These are phyloP conservation scores for Plasmodium billcollinsi DNA, from an alignment of 169 alveolate genomes.

Conservation along the genomic window DNA sequence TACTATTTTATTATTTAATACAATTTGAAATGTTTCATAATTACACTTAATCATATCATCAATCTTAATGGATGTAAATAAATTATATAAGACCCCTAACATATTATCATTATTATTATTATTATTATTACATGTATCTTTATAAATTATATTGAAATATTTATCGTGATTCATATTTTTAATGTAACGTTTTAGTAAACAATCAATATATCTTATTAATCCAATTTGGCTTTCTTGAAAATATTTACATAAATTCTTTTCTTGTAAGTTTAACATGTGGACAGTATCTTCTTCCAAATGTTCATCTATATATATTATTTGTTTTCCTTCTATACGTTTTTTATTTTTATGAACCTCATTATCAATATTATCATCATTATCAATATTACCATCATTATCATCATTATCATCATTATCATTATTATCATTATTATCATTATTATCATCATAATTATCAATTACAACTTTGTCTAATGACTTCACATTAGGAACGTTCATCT, in stretches of 20 bases:
- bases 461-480: too few species aligned
- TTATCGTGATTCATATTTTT: not conserved
- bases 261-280: not conserved
- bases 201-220: not conserved
- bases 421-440: not conserved
- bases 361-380: not conserved
- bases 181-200: not conserved
- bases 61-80: not conserved
- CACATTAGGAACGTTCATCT: too few species aligned
- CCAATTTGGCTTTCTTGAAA: conserved; percentile 1
- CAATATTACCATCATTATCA: not conserved
- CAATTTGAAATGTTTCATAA: conserved; percentile 1
- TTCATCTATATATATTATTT: too few species aligned
- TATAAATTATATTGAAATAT: too few species aligned
- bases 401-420: not conserved
- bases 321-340: not conserved
- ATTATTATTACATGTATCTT: not conserved
- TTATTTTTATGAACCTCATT: not conserved
- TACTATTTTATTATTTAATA: not conserved
- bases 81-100: not conserved
- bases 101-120: not conserved
- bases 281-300: too few species aligned
- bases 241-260: not conserved
- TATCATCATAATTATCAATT: not conserved
- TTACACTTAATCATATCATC: not conserved